phyloP scores from a whole-genome alignment of 2,329 filamentous ascomycete genomes.

The Pestalotiopsis sp. region DNA sequence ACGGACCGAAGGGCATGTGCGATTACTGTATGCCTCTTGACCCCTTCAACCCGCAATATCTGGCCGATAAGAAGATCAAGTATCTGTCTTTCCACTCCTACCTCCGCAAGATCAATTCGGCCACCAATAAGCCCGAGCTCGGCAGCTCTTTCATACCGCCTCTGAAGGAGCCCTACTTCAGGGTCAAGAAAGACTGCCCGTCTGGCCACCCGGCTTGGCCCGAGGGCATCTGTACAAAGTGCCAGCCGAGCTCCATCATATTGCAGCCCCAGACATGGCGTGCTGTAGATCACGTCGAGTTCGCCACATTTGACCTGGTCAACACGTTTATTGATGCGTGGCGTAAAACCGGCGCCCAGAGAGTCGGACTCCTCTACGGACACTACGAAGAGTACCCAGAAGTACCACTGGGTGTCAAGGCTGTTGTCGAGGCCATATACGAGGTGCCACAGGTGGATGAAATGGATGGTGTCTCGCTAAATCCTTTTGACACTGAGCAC shows the following conservation, averaged over 20 bases:
- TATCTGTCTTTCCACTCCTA: constrained; percentile 96
- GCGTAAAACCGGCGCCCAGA: constrained; percentile 82
- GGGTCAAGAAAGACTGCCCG: constrained; percentile 86
- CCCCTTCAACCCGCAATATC: constrained; percentile 86
- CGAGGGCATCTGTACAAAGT: constrained; percentile 96
- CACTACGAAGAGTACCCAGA: constrained; percentile 88
- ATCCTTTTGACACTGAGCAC: constrained; percentile 82
- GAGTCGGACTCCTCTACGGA: constrained; percentile 89
- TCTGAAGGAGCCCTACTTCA: constrained; percentile 88
- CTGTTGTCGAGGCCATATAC: constrained; percentile 95
- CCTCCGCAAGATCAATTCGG: constrained; percentile 90
- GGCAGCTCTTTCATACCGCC: constrained; percentile 96
- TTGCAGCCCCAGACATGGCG: constrained; percentile 91
- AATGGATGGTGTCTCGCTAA: constrained; percentile 82
- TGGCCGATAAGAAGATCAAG: constrained; percentile 97
- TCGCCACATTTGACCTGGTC: constrained; percentile 81
- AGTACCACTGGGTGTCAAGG: constrained; percentile 92
- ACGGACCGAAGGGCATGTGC: constrained; percentile 97
- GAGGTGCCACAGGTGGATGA: constrained; percentile 93
- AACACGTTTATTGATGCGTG: constrained; percentile 92
- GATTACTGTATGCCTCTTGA: constrained; percentile 98
- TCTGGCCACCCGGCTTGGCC: constrained; percentile 93
- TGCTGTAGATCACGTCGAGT: constrained; percentile 98
- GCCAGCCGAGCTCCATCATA: constrained; percentile 95
- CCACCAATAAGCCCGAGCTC: constrained; percentile 93